Base-by-base conservation (phyloP, 176 grass and related monocot species). In the Avena sativa region DNA sequence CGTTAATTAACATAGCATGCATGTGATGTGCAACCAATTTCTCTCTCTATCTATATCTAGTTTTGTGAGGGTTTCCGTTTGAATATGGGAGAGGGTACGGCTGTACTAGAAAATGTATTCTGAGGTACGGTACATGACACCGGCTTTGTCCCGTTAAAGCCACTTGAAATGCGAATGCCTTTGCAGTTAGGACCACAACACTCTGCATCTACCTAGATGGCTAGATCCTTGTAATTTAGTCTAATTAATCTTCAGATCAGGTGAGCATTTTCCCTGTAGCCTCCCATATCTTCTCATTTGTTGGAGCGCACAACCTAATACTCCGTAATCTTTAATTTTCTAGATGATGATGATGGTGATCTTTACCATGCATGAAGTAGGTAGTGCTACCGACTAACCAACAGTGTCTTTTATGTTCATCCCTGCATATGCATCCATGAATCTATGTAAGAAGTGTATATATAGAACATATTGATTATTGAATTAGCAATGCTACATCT, bases 121-220 rank as follows among this genome's bases (percentile, higher is more conserved):
- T 70, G 23, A 44, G 19, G 83, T 90, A 90, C 89, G 89, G 83
- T 71, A 52, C 19, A 81, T 71, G 70, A 76, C 88, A 81, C 9
- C 16, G 4, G 55, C 46, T 81, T 81, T 85, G 77, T 85, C 83
- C 17, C 19, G 49, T 48, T 76, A 19, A 76, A 58, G 47, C 76
- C 61, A 64, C 15, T 76, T 10, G 49, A 76, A 55, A 52, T 28
- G 23, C 1, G 73, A 14, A 67, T 60, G 62, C 30, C 44, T 61
- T 67, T 89, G 68, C 58, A 67, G 67, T 61, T 79, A 57, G 88
- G 36, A 76, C 69, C 58, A 89, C 75, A 9, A 0, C 65, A 23
- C 14, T 7, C 13, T 86, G 53, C 34, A 23, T 70, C 23, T 62
- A 12, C 34, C 8, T 20, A 53, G 51, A 53, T 49, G 8, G 47